Evolutionary conservation across 2,329 filamentous ascomycete species (phyloP), one percentile per base, ranked within the genome.

Genomic region (Neopestalotiopsis clavispora): DNA sequence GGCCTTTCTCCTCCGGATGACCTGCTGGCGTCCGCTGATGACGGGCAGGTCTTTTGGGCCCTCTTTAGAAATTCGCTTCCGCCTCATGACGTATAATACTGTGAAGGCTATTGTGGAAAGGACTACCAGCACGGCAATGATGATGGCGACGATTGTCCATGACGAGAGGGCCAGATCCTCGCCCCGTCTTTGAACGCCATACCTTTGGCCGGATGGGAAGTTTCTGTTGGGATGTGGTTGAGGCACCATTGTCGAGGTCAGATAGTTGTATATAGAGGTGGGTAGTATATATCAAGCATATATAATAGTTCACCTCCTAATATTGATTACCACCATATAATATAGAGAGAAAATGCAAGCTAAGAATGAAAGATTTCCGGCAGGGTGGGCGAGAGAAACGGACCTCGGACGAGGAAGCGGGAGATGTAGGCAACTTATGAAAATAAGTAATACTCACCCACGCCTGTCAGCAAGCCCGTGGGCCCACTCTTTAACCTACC

Each of bases 91-190:
- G 67, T 72, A 68, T 38, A 72, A n/a, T 23, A 69, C 63, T 13
- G 76, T 52, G 65, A 75, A 69, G 42, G 72, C 69, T 58, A 72
- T 61, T 13, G 75, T 65, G 7, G 71, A 72, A 10, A 60, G 40
- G 42, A 74, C 45, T 40, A 74, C 69, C 40, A 77, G 68, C 12
- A 67, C 59, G 6, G 71, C 75, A 57, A 75, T 56, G 42, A 74
- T 71, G 42, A 78, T 75, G 45, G 73, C 70, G 10, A 72, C 70
- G 58, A 77, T 71, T 10, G 76, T 56, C 76, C 75, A 78, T 42
- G 74, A 72, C 58, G 68, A 62, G 14, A 28, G 2, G 32, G 61
- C 32, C 34, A 49, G 23, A 59, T 59, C n/a, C 30, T 60, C 45
- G 42, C 49, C 40, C n/a, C n/a, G n/a, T 17, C 52, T 64, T 38